Evolutionary conservation across 2,329 filamentous ascomycete genomes (phyloP), one percentile per base, ranked within the genome.

Genomic region (Plectosphaerella sp.): DNA sequence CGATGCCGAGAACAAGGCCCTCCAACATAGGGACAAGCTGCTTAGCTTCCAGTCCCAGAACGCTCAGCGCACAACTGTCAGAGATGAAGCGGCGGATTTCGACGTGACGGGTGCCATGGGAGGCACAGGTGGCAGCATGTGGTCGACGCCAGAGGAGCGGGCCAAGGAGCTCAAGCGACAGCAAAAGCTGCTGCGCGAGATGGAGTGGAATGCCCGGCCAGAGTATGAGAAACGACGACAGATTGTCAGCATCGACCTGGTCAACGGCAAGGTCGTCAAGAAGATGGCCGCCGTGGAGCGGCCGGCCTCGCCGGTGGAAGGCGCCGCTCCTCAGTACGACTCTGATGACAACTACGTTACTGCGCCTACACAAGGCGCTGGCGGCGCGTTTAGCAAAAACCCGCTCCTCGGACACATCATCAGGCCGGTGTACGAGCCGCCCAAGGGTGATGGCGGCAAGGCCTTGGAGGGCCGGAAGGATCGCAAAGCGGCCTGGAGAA

Each of bases 191-290:
- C 70, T 96, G 59, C 76, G 90, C 5, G 90, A 96, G 69, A 86
- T 94, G 77, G 89, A 96, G 62, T 95, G 91, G 85, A 88, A 88
- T 59, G 86, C 88, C 4, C 76, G 82, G 49, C 91, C 91, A 0
- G 92, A 95, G 56, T 96, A 91, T 68, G 92, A 97, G 73, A 96
- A 93, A 78, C 80, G 89, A 53, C 83, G 81, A 60, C 86, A 94
- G 54, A 87, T 97, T 1, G 81, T 95, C 58, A 93, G 88, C 63
- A 88, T 96, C 55, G 91, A 96, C 65, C 72, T 96, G 1, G 84
- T 86, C 9, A 87, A 86, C 1, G 86, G 87, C 16, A 91, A 87
- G 61, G 83, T 96, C 3, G 84, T 94, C 5, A 83, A 81, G 54
- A 82, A 82, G 59, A 89, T 89, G 80, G 82, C 80, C 15, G 79